Conservation (phyloP, 345 rosid genomes). For the Citrus sp. region DNA sequence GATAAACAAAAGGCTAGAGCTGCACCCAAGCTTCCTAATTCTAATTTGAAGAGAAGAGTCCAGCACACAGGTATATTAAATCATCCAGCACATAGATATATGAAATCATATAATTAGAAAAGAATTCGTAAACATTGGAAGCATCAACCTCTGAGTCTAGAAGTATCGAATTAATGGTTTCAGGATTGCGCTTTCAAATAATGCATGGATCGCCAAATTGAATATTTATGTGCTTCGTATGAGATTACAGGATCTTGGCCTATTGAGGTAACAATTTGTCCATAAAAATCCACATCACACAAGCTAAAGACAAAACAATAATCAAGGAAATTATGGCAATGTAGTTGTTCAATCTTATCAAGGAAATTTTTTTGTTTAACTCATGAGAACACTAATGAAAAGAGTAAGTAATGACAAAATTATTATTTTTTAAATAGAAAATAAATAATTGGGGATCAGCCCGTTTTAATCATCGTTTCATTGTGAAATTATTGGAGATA, state of each 20-base stretch:
- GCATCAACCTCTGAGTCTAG: conserved; percentile 28
- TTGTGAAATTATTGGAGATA: too few relatives aligned
- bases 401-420: too few relatives aligned
- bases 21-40: conserved; percentile 30
- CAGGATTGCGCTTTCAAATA: conserved; percentile 18
- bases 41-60: conserved; percentile 29
- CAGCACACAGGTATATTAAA: neutral
- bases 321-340: conserved; percentile 21
- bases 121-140: conserved; percentile 32
- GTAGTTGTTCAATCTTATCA: neutral
- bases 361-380: too few relatives aligned
- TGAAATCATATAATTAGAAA: conserved; percentile 22
- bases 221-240: conserved; percentile 19
- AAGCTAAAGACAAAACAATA: conserved; percentile 15
- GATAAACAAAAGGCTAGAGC: conserved; percentile 42
- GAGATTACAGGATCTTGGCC: conserved; percentile 27
- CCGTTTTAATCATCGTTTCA: too few relatives aligned
- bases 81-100: conserved; percentile 9
- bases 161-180: conserved; percentile 27
- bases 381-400: too few relatives aligned
- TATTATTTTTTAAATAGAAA: too few relatives aligned
- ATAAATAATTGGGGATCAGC: too few relatives aligned
- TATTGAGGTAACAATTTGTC: too few relatives aligned
- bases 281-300: conserved; percentile 18
- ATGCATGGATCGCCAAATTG: conserved; percentile 24